Conservation (phyloP, 768 basidiomycete species). For the Russula ochroleuca region DNA sequence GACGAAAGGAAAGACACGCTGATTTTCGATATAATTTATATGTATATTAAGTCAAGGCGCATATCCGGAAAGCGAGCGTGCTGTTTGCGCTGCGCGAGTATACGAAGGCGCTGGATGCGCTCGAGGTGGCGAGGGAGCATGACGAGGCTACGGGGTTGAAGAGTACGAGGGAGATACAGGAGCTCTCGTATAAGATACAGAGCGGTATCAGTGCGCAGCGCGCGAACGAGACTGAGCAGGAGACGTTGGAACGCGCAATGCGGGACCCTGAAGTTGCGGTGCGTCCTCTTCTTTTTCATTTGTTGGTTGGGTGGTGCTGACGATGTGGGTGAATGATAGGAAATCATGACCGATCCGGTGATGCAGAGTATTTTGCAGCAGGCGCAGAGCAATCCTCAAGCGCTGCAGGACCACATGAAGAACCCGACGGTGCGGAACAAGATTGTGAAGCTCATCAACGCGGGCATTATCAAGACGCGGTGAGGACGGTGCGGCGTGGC, state of each 20-base stretch:
- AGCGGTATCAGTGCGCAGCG: conserved; percentile 76
- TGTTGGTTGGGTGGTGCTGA: not conserved
- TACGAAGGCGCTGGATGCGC: conserved; percentile 77
- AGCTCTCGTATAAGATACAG: conserved; percentile 75
- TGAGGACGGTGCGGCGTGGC: conserved; percentile 35
- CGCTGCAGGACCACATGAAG: conserved; percentile 95
- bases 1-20: not conserved
- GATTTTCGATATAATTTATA: not conserved
- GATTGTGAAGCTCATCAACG: conserved; percentile 86
- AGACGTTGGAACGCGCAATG: conserved; percentile 92
- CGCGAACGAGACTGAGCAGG: conserved; percentile 82
- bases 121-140: conserved; percentile 69
- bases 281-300: conserved; percentile 34
- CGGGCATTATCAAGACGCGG: conserved; percentile 88
- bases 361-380: conserved; percentile 96
- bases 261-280: conserved; percentile 94
- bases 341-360: conserved; percentile 83
- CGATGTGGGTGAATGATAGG: conserved; percentile 39
- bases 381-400: conserved; percentile 82
- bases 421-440: conserved; percentile 76
- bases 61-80: conserved; percentile 88
- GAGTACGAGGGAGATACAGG: conserved; percentile 78
- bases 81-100: conserved; percentile 89
- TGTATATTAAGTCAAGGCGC: conserved; percentile 74
- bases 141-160: conserved; percentile 66